phyloP scores from a whole-genome alignment of 768 basidiomycete species.

The Gautieria morchelliformis region DNA sequence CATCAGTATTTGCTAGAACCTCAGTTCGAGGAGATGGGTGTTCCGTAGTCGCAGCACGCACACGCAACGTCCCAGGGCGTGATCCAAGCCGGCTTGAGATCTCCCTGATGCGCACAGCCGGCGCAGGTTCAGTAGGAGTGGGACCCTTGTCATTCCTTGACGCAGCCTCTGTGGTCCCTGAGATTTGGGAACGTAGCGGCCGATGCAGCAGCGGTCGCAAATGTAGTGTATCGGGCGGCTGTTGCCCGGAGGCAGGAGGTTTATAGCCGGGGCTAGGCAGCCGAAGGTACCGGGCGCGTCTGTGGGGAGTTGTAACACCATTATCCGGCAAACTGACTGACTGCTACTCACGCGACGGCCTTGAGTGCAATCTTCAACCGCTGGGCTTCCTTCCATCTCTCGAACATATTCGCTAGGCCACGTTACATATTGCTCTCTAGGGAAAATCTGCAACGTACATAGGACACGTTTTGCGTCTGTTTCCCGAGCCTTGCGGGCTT shows the following conservation, averaged over 20 bases:
- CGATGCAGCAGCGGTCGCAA: conserved; percentile 4
- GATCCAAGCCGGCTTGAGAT: not conserved
- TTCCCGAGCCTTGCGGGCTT: conserved; percentile 58
- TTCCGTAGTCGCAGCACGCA: not conserved
- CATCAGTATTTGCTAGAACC: not conserved
- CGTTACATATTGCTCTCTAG: not conserved
- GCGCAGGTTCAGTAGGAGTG: not conserved
- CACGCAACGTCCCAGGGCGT: not conserved
- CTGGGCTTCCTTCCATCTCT: conserved; percentile 61
- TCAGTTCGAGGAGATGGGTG: not conserved
- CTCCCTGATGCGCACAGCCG: not conserved
- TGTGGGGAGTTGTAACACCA: conserved; percentile 22
- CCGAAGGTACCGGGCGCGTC: conserved; percentile 75
- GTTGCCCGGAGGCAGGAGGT: not conserved
- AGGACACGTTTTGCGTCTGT: conserved; percentile 43
- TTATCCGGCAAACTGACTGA: conserved; percentile 4
- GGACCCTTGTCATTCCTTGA: not conserved
- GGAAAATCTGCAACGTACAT: conserved; percentile 33
- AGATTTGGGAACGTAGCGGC: not conserved
- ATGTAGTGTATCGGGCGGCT: not conserved
- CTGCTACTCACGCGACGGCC: conserved; percentile 68
- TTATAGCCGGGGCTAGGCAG: conserved; percentile 32
- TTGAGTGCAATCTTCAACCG: conserved; percentile 65
- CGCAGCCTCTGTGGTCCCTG: not conserved
- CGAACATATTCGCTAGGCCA: conserved; percentile 39